Percentiles rank a stretch among this genome's conserved stretches.
phyloP scores from a whole-genome alignment of 345 rosid genomes.

The Aquilaria sinensis region DNA sequence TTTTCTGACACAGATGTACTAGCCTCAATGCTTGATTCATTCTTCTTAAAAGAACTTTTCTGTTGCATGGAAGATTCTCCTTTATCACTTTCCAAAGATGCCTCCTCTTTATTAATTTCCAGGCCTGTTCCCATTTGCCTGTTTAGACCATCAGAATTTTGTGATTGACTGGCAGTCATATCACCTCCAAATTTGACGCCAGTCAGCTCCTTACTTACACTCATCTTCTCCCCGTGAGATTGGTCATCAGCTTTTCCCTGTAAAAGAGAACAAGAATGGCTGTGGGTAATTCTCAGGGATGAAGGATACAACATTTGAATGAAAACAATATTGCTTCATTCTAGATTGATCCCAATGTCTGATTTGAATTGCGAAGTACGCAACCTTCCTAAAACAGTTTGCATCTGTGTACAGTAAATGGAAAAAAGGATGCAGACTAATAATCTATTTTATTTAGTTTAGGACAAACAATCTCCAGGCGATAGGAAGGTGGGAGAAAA shows the following conservation, averaged over 20 bases:
- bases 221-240: slow-evolving; percentile 24
- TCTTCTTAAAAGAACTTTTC: slow-evolving; percentile 30
- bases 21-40: slow-evolving; percentile 41
- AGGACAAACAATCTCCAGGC: too few relatives aligned
- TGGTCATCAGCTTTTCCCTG: slow-evolving; percentile 27
- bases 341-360: too few relatives aligned
- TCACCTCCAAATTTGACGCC: slow-evolving; percentile 31
- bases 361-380: too few relatives aligned
- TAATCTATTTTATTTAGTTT: too few relatives aligned
- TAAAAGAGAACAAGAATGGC: slow-evolving; percentile 14
- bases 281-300: too few relatives aligned
- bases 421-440: neutral
- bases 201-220: slow-evolving; percentile 20
- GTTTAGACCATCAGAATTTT: slow-evolving; percentile 27
- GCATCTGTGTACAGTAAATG: neutral
- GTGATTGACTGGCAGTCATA: slow-evolving; percentile 25
- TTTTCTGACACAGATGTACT: slow-evolving; percentile 46
- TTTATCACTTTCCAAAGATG: slow-evolving; percentile 37
- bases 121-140: too few relatives aligned
- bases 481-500: too few relatives aligned
- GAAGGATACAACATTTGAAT: too few relatives aligned
- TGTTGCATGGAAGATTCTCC: slow-evolving; percentile 33
- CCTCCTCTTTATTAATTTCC: slow-evolving; percentile 30
- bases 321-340: too few relatives aligned
- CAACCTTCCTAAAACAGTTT: neutral